Conservation (phyloP, 176 grass and related monocot genomes). For the barley (Hordeum vulgare) region DNA sequence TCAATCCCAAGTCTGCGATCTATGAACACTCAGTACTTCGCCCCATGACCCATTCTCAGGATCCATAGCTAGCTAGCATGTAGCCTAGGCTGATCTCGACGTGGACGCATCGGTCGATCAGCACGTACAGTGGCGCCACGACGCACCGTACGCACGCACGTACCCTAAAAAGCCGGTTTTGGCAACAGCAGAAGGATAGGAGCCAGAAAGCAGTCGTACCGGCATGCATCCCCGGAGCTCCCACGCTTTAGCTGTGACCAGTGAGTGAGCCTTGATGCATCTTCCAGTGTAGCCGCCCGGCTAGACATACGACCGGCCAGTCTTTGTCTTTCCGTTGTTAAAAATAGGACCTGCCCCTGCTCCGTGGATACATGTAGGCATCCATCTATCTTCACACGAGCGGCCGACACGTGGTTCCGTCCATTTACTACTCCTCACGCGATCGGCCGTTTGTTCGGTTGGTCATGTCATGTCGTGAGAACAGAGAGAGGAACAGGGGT, state of each 20-base stretch:
- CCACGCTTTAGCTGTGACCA: constrained; percentile 16
- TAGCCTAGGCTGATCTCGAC: background rate
- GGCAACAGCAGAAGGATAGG: constrained; percentile 21
- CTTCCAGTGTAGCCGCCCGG: background rate
- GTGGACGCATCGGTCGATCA: background rate
- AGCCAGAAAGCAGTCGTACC: constrained; percentile 21
- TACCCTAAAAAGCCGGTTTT: constrained; percentile 5
- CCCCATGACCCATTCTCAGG: background rate
- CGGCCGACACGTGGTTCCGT: constrained; percentile 12
- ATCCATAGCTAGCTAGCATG: background rate
- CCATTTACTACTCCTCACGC: background rate
- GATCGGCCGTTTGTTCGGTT: constrained; percentile 17
- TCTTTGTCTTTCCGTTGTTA: background rate
- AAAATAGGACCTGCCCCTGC: constrained; percentile 2
- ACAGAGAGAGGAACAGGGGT: background rate
- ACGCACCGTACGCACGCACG: background rate
- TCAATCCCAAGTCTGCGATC: background rate
- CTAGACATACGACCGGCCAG: background rate
- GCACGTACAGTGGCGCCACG: background rate
- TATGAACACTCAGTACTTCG: background rate
- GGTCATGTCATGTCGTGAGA: constrained; percentile 5
- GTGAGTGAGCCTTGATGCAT: background rate
- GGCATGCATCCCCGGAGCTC: background rate
- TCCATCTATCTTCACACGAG: background rate
- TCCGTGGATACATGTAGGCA: background rate